A percentile compares a stretch with the other conserved stretches of the same genome.
Evolutionary conservation across 1,284 basidiomycete species (phyloP).

Genomic region (Pseudozyma thailandica): DNA sequence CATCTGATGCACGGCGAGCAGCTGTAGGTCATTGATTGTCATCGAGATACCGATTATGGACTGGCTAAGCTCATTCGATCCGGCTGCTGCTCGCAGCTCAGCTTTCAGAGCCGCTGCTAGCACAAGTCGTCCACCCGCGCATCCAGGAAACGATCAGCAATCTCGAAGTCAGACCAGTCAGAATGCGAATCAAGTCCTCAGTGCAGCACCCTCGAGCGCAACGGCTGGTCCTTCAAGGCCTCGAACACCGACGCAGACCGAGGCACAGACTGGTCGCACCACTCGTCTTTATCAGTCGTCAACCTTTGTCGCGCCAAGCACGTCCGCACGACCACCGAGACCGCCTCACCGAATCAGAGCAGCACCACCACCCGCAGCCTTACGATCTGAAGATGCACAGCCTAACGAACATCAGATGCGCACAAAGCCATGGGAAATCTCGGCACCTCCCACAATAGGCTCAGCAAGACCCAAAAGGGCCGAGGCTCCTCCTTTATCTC

Average conservation of each 20-base stretch:
- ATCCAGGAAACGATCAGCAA: not conserved
- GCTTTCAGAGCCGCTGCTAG: too few species aligned
- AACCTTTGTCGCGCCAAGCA: not conserved
- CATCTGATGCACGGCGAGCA: too few species aligned
- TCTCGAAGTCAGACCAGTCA: not conserved
- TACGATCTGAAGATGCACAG: conserved; percentile 40
- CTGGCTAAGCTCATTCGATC: conserved; percentile 45
- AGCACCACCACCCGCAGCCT: conserved; percentile 29
- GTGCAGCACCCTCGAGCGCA: not conserved
- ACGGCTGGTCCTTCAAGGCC: conserved; percentile 8
- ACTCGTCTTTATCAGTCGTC: not conserved
- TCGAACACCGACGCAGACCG: not conserved
- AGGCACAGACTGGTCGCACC: conserved; percentile 10
- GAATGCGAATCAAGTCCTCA: not conserved
- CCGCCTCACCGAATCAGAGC: conserved; percentile 13
- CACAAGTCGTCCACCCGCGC: too few species aligned
- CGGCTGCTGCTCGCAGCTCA: conserved; percentile 28
- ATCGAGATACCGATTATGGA: too few species aligned
- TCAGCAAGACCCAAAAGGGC: conserved; percentile 2
- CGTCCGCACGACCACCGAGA: conserved; percentile 9
- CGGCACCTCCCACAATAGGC: conserved; percentile 35
- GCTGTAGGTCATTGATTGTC: too few species aligned
- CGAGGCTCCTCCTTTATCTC: not conserved
- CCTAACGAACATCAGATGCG: conserved; percentile 35
- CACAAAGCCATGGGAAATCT: conserved; percentile 38